Conservation (phyloP, 2,329 filamentous ascomycete species). For the Verticillium klebahnii region DNA sequence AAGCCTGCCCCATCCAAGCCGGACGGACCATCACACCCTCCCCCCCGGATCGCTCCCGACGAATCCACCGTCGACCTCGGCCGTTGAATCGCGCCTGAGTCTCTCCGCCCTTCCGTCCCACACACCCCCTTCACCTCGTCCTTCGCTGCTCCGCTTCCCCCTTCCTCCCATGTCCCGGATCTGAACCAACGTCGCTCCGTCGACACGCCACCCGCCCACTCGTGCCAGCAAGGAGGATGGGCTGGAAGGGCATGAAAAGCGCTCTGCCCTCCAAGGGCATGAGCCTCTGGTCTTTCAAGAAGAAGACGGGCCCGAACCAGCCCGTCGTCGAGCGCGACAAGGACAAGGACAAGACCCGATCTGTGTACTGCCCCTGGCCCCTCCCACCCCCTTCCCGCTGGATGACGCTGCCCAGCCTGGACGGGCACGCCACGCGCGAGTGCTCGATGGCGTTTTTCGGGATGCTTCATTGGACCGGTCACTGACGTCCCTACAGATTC, state of each 20-base stretch:
- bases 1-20: neutral
- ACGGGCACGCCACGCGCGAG: neutral
- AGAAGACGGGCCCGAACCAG: slow-evolving; percentile 13
- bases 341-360: slow-evolving; percentile 4
- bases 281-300: slow-evolving; percentile 24
- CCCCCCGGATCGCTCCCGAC: neutral
- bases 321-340: neutral
- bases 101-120: neutral
- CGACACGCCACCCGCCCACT: neutral
- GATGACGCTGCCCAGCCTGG: neutral
- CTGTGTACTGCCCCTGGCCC: slow-evolving; percentile 9
- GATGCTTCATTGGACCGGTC: neutral
- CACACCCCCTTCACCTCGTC: neutral
- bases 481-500: slow-evolving; percentile 20
- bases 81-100: neutral
- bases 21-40: neutral
- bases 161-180: neutral
- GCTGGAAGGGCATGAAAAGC: slow-evolving; percentile 31
- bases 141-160: neutral
- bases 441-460: neutral
- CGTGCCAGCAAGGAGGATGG: slow-evolving; percentile 21
- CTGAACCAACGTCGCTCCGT: neutral
- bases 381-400: neutral
- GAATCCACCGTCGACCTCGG: neutral
- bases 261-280: slow-evolving; percentile 27